phyloP scores from a whole-genome alignment of 169 alveolate species.

The Hepatocystis sp. region DNA sequence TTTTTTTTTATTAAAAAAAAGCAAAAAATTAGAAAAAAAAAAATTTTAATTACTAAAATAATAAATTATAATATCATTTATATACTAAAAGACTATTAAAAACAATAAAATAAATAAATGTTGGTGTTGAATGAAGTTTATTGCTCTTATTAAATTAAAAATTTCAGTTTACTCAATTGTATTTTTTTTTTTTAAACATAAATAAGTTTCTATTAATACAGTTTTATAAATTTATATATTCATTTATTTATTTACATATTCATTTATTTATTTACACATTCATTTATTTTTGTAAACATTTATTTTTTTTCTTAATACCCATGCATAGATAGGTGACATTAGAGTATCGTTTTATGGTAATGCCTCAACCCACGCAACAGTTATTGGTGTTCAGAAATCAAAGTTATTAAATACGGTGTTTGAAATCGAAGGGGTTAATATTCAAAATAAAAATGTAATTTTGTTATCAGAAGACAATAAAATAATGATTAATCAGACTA shows the following conservation, averaged over 20 bases:
- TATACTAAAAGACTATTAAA: too few species aligned
- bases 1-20: not conserved
- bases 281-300: not conserved
- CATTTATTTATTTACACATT: not conserved
- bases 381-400: constrained; percentile 50
- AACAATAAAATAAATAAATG: too few species aligned
- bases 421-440: constrained; percentile 62
- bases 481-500: constrained; percentile 70
- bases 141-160: too few species aligned
- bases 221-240: too few species aligned
- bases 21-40: not conserved
- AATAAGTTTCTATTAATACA: too few species aligned
- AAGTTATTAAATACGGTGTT: constrained; percentile 47
- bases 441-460: constrained; percentile 19
- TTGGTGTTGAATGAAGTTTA: too few species aligned
- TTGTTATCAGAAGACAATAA: constrained; percentile 63
- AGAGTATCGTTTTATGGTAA: constrained; percentile 68
- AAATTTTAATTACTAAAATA: too few species aligned
- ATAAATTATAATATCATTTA: too few species aligned
- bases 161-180: too few species aligned
- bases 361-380: constrained; percentile 73
- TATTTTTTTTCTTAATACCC: constrained; percentile 1
- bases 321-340: constrained; percentile 54
- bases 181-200: too few species aligned
- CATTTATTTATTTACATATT: too few species aligned